Percentiles rank a stretch among this genome's conserved stretches.
Conservation (phyloP, 1,284 basidiomycete genomes). For the Irpex sp. region DNA sequence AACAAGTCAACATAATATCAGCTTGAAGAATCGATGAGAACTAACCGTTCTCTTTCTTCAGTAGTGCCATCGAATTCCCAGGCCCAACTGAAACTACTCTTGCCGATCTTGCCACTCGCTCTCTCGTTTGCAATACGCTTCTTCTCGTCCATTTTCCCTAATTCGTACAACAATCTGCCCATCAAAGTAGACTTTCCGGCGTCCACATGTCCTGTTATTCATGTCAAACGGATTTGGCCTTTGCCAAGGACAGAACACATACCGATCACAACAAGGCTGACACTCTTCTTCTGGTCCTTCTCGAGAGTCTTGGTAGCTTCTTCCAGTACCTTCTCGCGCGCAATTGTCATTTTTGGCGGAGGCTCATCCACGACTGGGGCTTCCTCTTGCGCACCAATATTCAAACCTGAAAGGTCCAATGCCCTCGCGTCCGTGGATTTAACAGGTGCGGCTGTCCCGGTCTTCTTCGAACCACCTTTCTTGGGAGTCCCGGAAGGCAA, state of each 20-base stretch:
- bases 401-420: slow-evolving; percentile 74
- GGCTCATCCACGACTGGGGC: slow-evolving; percentile 45
- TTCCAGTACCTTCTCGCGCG: slow-evolving; percentile 82
- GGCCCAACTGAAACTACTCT: slow-evolving; percentile 95
- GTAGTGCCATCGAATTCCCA: slow-evolving; percentile 94
- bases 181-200: slow-evolving; percentile 98
- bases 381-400: slow-evolving; percentile 52
- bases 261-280: slow-evolving; percentile 95
- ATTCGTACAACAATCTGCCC: slow-evolving; percentile 91
- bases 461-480: slow-evolving; percentile 29
- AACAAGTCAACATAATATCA: background rate
- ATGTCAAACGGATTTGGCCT: background rate
- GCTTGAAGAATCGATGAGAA: background rate
- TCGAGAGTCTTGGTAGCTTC: slow-evolving; percentile 65
- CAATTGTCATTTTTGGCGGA: slow-evolving; percentile 64
- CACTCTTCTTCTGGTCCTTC: slow-evolving; percentile 57
- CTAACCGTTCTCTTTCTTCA: slow-evolving; percentile 89
- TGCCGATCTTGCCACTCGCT: slow-evolving; percentile 88
- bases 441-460: slow-evolving; percentile 34
- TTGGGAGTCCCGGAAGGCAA: slow-evolving; percentile 40
- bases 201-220: slow-evolving; percentile 85
- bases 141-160: slow-evolving; percentile 87
- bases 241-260: slow-evolving; percentile 25
- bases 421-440: slow-evolving; percentile 47
- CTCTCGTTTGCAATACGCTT: slow-evolving; percentile 83